Evolutionary conservation across 2,329 filamentous ascomycete genomes (phyloP).

Genomic region (Neonectria magnoliae): DNA sequence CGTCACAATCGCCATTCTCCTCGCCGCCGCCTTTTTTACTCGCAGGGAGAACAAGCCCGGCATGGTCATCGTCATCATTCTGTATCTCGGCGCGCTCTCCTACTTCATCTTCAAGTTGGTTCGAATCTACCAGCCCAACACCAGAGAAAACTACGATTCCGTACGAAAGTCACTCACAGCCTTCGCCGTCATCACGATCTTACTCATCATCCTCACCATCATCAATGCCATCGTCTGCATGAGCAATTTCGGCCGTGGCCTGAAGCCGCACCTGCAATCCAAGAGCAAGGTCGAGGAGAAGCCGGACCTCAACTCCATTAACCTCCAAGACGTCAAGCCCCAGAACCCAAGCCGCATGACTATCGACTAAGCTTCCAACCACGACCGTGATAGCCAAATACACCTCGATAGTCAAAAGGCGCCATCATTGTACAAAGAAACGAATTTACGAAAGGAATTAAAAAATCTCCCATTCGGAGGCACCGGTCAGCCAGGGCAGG

Average conservation of each 20-base stretch:
- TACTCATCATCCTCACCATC: constrained; percentile 90
- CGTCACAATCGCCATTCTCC: constrained; percentile 87
- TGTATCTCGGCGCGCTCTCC: constrained; percentile 88
- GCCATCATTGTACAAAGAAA: constrained; percentile 48
- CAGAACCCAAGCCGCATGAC: constrained; percentile 67
- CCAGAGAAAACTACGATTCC: constrained; percentile 72
- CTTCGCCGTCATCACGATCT: constrained; percentile 92
- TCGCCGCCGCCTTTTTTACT: constrained; percentile 86
- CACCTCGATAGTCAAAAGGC: constrained; percentile 7
- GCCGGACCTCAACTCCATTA: constrained; percentile 65
- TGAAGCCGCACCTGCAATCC: constrained; percentile 85
- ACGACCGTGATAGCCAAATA: constrained; percentile 20
- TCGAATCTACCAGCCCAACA: constrained; percentile 83
- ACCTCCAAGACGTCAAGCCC: constrained; percentile 66
- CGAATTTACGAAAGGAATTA: constrained; percentile 48
- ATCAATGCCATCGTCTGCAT: constrained; percentile 87
- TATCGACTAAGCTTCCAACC: constrained; percentile 60
- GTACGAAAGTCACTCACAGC: constrained; percentile 88
- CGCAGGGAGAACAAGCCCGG: constrained; percentile 82
- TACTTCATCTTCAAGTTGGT: constrained; percentile 99
- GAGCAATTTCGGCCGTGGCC: constrained; percentile 86
- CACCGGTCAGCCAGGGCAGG: constrained; percentile 44
- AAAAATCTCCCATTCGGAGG: constrained; percentile 36
- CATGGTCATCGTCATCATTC: constrained; percentile 80
- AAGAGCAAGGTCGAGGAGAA: constrained; percentile 61